Conservation (phyloP, 805 yeast genomes). For the Hanseniaspora lindneri region DNA sequence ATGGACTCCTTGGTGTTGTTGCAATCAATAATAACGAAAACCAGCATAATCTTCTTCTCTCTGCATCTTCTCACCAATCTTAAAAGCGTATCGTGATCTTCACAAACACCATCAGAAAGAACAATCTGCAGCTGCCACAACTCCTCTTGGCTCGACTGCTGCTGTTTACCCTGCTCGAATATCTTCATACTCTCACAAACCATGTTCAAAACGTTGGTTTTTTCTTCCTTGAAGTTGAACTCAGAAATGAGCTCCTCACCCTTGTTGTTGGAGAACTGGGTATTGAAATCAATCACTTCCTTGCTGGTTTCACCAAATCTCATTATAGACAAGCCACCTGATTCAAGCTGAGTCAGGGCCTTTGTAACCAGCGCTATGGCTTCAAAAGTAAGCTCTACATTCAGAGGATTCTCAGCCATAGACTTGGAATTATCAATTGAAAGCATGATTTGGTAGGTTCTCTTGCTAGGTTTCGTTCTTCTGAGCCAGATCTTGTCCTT, state of each 20-base stretch:
- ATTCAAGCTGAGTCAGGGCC: conserved; percentile 84
- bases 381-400: conserved; percentile 85
- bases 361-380: conserved; percentile 87
- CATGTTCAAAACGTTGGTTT: conserved; percentile 70
- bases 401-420: conserved; percentile 76
- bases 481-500: conserved; percentile 97
- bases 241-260: conserved; percentile 77
- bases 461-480: conserved; percentile 91
- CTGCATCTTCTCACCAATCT: conserved; percentile 82
- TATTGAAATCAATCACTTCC: conserved; percentile 81
- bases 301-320: conserved; percentile 76
- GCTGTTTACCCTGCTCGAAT: conserved; percentile 36
- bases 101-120: conserved; percentile 94
- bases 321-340: conserved; percentile 84
- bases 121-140: conserved; percentile 90
- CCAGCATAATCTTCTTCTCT: conserved; percentile 86
- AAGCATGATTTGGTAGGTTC: conserved; percentile 94
- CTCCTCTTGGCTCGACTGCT: conserved; percentile 34
- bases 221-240: conserved; percentile 81
- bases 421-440: conserved; percentile 96
- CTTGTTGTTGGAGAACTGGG: conserved; percentile 68
- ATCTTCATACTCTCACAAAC: conserved; percentile 60
- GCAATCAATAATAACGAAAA: conserved; percentile 88
- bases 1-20: conserved; percentile 74
- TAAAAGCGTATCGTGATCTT: conserved; percentile 74